Percentiles rank a stretch among this genome's conserved stretches.
phyloP scores from a whole-genome alignment of 1,284 basidiomycete species.

The Ganoderma lingzhi region DNA sequence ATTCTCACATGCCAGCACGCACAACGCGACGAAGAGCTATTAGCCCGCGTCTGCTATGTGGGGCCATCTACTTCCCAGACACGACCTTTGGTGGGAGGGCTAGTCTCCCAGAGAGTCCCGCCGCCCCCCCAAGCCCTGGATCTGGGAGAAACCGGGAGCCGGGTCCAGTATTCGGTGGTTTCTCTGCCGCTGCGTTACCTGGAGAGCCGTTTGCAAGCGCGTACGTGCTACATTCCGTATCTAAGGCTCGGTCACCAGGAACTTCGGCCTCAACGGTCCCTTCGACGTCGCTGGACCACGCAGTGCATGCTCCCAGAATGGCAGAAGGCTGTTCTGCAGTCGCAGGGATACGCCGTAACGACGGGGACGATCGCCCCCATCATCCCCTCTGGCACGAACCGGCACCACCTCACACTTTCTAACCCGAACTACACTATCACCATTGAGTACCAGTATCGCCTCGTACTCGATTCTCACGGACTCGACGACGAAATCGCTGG shows the following conservation, averaged over 20 bases:
- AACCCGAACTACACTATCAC: background rate
- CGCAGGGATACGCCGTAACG: background rate
- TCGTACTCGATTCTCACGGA: background rate
- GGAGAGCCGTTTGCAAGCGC: background rate
- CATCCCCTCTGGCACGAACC: background rate
- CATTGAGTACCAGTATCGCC: background rate
- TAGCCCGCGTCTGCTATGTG: background rate
- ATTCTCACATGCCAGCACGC: background rate
- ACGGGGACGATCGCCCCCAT: background rate
- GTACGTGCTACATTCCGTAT: background rate
- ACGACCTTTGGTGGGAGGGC: background rate
- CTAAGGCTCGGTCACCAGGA: background rate
- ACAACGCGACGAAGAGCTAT: background rate
- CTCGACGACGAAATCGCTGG: background rate
- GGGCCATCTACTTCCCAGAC: background rate
- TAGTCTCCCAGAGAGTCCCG: background rate
- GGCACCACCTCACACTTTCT: background rate
- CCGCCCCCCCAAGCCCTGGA: background rate
- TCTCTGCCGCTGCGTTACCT: background rate
- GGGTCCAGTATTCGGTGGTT: background rate
- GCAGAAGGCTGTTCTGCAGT: background rate
- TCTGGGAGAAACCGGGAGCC: background rate
- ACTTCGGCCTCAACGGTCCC: background rate
- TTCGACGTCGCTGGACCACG: background rate
- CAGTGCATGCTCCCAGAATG: background rate